These are phyloP conservation scores for Boletus mariae DNA, from an alignment of 1,284 basidiomycete species.

Conservation along the genomic window DNA sequence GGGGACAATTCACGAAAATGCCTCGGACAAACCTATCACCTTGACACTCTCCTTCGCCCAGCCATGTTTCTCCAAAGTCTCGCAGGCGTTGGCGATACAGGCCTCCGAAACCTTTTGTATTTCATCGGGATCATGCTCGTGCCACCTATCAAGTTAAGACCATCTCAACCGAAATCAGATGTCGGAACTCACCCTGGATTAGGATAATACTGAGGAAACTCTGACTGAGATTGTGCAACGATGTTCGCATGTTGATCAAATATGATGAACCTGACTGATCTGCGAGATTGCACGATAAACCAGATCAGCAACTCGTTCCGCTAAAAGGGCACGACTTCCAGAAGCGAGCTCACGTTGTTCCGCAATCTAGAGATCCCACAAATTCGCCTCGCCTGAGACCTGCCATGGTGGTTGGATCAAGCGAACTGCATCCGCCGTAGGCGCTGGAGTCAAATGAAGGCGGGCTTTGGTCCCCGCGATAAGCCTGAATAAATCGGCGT, in stretches of 20 bases:
- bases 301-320: conserved; percentile 3
- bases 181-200: conserved; percentile 65
- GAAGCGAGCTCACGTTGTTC: conserved; percentile 74
- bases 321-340: not conserved
- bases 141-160: conserved; percentile 63
- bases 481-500: too few species aligned
- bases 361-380: conserved; percentile 87
- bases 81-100: conserved; percentile 76
- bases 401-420: conserved; percentile 31
- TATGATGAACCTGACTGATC: conserved; percentile 91
- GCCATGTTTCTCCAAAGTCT: conserved; percentile 71
- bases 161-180: not conserved
- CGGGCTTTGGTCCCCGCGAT: too few species aligned
- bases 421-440: not conserved
- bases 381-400: conserved; percentile 65
- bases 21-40: conserved; percentile 71
- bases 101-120: conserved; percentile 76
- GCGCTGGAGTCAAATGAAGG: not conserved
- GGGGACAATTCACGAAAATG: conserved; percentile 10
- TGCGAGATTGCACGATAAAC: conserved; percentile 32
- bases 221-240: conserved; percentile 82
- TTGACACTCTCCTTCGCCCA: conserved; percentile 81
- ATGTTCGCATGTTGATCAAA: conserved; percentile 90
- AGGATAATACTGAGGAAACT: conserved; percentile 91
- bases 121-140: conserved; percentile 90